Percentiles rank a stretch among this genome's conserved stretches.
These are phyloP conservation scores for Centella asiatica DNA, from an alignment of 129 eudicot species.

Conservation along the genomic window DNA sequence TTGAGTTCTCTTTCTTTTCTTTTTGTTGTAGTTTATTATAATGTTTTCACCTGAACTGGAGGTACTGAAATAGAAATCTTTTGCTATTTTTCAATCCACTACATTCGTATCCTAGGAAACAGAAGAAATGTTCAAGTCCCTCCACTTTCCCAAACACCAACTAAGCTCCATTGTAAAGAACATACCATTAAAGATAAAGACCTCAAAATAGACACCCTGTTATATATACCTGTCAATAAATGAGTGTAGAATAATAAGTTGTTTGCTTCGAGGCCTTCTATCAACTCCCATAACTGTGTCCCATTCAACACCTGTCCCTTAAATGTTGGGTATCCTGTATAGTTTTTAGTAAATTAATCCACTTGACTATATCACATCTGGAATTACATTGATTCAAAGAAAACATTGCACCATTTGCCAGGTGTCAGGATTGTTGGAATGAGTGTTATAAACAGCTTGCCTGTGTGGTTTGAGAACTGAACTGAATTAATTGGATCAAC, in stretches of 20 bases:
- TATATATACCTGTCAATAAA: constrained; percentile 65
- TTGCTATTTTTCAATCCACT: background rate
- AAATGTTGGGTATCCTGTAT: constrained; percentile 90
- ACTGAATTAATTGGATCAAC: constrained; percentile 96
- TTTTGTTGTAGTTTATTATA: no score
- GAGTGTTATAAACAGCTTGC: constrained; percentile 40
- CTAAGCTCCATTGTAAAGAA: background rate
- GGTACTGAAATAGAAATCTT: no score
- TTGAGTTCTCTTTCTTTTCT: no score
- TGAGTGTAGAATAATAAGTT: constrained; percentile 79
- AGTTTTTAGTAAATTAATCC: constrained; percentile 8
- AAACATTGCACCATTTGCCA: constrained; percentile 21
- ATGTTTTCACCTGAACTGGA: no score
- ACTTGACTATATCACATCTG: constrained; percentile 8
- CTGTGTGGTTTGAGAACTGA: constrained; percentile 97
- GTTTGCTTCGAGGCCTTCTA: constrained; percentile 89
- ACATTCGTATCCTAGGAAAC: background rate
- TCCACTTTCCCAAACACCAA: background rate
- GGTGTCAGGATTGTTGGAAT: constrained; percentile 10
- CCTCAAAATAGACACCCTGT: background rate
- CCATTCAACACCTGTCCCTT: constrained; percentile 93
- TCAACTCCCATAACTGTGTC: constrained; percentile 74
- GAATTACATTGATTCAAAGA: constrained; percentile 8
- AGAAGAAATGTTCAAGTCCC: background rate
- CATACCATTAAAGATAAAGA: background rate